phyloP scores from a whole-genome alignment of 306 rosid genomes.

The Cicer cuneatum region DNA sequence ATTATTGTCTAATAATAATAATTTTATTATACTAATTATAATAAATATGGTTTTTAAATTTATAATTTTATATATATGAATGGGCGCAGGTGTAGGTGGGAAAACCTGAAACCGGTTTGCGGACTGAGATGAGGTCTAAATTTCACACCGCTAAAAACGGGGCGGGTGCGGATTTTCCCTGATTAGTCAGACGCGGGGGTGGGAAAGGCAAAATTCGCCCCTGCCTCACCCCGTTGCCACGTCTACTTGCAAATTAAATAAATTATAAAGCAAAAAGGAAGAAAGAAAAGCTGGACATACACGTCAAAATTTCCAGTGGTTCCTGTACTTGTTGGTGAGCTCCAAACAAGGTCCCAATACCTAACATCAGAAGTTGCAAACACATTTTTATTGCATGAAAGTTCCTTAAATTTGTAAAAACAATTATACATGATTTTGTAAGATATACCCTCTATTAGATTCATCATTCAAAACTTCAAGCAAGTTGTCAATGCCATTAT shows the following conservation, averaged over 20 bases:
- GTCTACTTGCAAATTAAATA: constrained; percentile 28
- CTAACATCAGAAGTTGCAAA: constrained; percentile 46
- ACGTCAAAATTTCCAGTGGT: constrained; percentile 72
- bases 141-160: too few relatives aligned
- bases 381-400: background rate
- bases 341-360: constrained; percentile 98
- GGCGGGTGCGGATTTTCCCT: too few relatives aligned
- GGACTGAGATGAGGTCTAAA: too few relatives aligned
- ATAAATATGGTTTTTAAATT: too few relatives aligned
- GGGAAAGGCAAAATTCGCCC: too few relatives aligned
- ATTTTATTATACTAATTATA: too few relatives aligned
- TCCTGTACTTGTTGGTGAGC: constrained; percentile 51
- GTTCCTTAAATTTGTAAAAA: constrained; percentile 1
- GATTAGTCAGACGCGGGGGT: too few relatives aligned
- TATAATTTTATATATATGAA: too few relatives aligned
- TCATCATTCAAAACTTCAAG: constrained; percentile 86
- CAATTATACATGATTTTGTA: background rate
- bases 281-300: constrained; percentile 52
- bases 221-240: too few relatives aligned
- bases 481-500: constrained; percentile 72
- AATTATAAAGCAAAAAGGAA: background rate
- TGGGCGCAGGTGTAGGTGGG: too few relatives aligned
- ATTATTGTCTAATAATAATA: too few relatives aligned
- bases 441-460: constrained; percentile 58
- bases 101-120: too few relatives aligned